Percentiles rank a stretch among this genome's conserved stretches.
Conservation (phyloP, 176 grass and related monocot genomes). For the Miscanthus lutarioriparius region DNA sequence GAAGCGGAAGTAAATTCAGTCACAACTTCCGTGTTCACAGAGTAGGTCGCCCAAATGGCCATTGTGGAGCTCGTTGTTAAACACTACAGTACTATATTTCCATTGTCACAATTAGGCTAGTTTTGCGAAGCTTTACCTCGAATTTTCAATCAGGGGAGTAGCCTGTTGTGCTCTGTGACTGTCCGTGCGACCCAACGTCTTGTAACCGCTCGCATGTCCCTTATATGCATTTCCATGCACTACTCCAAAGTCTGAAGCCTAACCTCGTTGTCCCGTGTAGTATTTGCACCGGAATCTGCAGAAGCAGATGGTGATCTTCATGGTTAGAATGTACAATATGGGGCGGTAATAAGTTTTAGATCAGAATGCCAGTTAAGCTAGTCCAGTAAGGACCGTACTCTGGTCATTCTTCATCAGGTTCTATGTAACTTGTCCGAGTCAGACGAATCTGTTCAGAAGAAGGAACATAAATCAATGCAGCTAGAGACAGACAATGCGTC, state of each 20-base stretch:
- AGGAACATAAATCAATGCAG: neutral
- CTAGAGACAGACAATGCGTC: neutral
- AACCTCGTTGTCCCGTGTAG: neutral
- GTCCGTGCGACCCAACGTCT: neutral
- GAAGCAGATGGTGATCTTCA: neutral
- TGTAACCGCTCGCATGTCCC: neutral
- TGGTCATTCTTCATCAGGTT: slow-evolving; percentile 37
- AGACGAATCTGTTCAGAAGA: slow-evolving; percentile 49
- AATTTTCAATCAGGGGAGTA: neutral
- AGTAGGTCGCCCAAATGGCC: slow-evolving; percentile 48
- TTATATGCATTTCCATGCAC: neutral
- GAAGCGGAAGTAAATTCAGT: slow-evolving; percentile 50
- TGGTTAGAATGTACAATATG: slow-evolving; percentile 15
- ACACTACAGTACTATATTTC: neutral
- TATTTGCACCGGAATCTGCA: neutral
- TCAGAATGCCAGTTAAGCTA: slow-evolving; percentile 28
- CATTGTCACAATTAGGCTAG: neutral
- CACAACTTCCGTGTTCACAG: slow-evolving; percentile 42
- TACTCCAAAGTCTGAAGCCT: neutral
- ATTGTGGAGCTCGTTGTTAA: slow-evolving; percentile 28
- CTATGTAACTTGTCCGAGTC: slow-evolving; percentile 43
- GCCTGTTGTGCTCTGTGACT: neutral
- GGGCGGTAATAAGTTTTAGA: neutral
- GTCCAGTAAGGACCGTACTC: neutral
- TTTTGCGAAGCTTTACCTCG: slow-evolving; percentile 1